Evolutionary conservation across 1,139 yeast genomes (phyloP).

Genomic region (Kurtzmaniella natalensis): DNA sequence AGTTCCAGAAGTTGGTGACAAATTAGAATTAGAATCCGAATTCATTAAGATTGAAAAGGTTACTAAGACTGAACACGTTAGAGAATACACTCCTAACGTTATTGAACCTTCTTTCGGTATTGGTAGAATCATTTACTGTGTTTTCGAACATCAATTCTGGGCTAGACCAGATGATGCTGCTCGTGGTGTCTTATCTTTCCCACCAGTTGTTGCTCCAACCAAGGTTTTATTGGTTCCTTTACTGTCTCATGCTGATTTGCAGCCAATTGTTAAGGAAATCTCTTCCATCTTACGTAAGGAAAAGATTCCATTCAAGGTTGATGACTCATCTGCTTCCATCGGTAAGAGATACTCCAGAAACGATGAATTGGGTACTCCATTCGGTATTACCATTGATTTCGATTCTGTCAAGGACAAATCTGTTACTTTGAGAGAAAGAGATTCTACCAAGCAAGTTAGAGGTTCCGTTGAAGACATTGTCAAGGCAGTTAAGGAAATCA

Average conservation of each 20-base stretch:
- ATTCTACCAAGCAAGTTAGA: constrained; percentile 94
- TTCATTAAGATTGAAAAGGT: constrained; percentile 75
- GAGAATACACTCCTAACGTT: constrained; percentile 96
- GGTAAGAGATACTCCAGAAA: constrained; percentile 99
- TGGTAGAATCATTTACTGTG: constrained; percentile 91
- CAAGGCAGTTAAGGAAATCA: constrained; percentile 71
- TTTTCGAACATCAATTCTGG: constrained; percentile 96
- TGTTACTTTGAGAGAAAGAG: constrained; percentile 96
- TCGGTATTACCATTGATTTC: constrained; percentile 96
- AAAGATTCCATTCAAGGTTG: constrained; percentile 92
- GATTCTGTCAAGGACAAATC: constrained; percentile 88
- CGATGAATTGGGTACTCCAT: constrained; percentile 99
- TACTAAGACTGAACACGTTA: constrained; percentile 80
- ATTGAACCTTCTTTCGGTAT: constrained; percentile 99
- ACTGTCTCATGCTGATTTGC: constrained; percentile 77
- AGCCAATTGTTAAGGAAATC: constrained; percentile 68
- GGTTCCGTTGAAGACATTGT: constrained; percentile 79
- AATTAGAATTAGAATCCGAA: constrained; percentile 65
- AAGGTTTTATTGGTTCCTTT: constrained; percentile 95
- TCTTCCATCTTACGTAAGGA: constrained; percentile 68
- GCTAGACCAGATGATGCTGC: constrained; percentile 87
- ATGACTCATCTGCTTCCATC: constrained; percentile 95
- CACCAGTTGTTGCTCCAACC: constrained; percentile 96
- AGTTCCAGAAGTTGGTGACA: constrained; percentile 57
- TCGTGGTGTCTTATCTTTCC: constrained; percentile 88